Conservation (phyloP, 164 flowering plant genomes). For the Stephania yunnanensis region DNA sequence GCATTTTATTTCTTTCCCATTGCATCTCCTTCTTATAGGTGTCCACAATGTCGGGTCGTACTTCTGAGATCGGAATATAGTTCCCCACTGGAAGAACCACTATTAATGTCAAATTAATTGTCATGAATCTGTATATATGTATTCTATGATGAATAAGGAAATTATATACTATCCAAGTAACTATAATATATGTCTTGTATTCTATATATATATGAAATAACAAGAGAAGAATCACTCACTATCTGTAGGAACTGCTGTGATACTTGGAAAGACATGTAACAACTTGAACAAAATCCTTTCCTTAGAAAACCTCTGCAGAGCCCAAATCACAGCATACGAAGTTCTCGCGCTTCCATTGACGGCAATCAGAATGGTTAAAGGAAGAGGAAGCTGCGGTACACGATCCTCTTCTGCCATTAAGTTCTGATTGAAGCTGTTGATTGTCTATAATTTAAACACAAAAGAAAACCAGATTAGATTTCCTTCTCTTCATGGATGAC, state of each 20-base stretch:
- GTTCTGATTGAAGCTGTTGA: conserved; percentile 19
- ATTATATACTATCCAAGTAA: background rate
- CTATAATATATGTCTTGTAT: background rate
- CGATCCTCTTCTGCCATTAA: conserved; percentile 20
- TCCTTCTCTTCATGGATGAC: background rate
- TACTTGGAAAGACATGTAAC: conserved; percentile 49
- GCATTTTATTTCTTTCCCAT: conserved; percentile 47
- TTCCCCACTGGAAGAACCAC: conserved; percentile 59
- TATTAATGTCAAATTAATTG: background rate
- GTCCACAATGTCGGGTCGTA: conserved; percentile 57
- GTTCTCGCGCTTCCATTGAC: conserved; percentile 51
- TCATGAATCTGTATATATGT: background rate
- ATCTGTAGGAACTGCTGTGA: conserved; percentile 50
- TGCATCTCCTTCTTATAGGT: conserved; percentile 62
- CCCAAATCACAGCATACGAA: conserved; percentile 63
- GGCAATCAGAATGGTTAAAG: conserved; percentile 46
- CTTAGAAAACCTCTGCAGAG: conserved; percentile 65
- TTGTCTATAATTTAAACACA: background rate
- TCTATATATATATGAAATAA: background rate
- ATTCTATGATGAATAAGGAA: background rate
- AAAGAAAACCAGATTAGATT: background rate
- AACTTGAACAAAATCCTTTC: conserved; percentile 52
- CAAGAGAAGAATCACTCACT: conserved; percentile 29
- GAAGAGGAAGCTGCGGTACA: conserved; percentile 16
- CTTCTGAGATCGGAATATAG: conserved; percentile 55